These are phyloP conservation scores for Neurospora sublineolata DNA, from an alignment of 495 filamentous ascomycete genomes.

Conservation along the genomic window DNA sequence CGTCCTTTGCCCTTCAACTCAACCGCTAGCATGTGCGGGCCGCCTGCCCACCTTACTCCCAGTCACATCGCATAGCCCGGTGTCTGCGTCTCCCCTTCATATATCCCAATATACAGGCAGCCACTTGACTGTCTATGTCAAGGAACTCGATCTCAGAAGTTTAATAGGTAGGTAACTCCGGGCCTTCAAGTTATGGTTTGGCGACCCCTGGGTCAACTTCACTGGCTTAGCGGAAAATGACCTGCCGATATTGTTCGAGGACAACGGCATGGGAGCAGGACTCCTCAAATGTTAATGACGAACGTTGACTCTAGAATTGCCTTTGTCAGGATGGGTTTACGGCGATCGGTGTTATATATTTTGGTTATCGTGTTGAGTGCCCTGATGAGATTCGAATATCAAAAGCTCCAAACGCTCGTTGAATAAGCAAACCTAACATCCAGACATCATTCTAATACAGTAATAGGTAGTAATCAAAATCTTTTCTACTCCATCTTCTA, in stretches of 20 bases:
- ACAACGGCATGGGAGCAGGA: neutral
- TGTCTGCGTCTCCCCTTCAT: neutral
- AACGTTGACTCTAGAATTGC: too few species aligned
- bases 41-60: neutral
- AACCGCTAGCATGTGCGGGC: neutral
- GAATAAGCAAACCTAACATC: neutral
- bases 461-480: neutral
- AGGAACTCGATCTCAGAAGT: neutral
- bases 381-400: too few species aligned
- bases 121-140: neutral
- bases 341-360: too few species aligned
- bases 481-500: neutral
- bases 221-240: neutral
- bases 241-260: neutral
- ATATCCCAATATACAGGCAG: neutral
- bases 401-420: neutral
- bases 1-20: neutral
- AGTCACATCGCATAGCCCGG: neutral
- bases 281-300: too few species aligned
- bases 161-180: neutral
- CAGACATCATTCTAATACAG: neutral
- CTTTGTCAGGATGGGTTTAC: too few species aligned
- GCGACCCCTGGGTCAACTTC: neutral
- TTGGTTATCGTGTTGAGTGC: too few species aligned
- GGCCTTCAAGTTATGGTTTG: neutral